Percentiles rank a stretch among this genome's conserved stretches.
These are phyloP conservation scores for Litsea cubeba DNA, from an alignment of 164 flowering plant species.

Conservation along the genomic window DNA sequence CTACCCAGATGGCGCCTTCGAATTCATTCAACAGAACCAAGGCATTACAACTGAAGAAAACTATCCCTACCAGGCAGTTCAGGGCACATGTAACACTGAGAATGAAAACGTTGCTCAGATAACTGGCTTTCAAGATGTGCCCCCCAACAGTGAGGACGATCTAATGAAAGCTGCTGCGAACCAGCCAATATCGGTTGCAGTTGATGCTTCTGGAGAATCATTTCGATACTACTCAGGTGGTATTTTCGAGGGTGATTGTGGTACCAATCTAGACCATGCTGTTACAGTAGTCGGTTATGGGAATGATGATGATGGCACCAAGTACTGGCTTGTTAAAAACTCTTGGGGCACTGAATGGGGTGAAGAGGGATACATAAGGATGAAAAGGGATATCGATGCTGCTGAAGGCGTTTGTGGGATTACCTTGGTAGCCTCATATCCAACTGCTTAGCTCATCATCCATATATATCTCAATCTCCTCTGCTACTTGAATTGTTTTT, in stretches of 20 bases:
- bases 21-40: conserved; percentile 6
- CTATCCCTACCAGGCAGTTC: conserved; percentile 5
- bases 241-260: conserved; percentile 34
- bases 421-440: background rate
- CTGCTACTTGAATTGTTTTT: too few species aligned
- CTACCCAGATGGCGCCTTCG: background rate
- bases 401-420: background rate
- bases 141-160: conserved; percentile 10
- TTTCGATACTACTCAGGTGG: conserved; percentile 27
- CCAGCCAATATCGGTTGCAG: conserved; percentile 28
- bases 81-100: conserved; percentile 4
- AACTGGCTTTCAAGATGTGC: conserved; percentile 5
- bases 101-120: background rate
- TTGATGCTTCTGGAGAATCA: conserved; percentile 24
- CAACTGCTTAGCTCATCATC: background rate
- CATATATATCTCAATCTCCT: too few species aligned
- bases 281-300: conserved; percentile 45
- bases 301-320: conserved; percentile 23
- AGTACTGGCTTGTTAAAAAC: conserved; percentile 42
- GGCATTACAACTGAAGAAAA: conserved; percentile 5
- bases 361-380: conserved; percentile 39
- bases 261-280: conserved; percentile 25
- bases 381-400: conserved; percentile 25
- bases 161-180: conserved; percentile 15
- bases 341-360: conserved; percentile 43